Percentiles rank a stretch among this genome's conserved stretches.
phyloP scores from a whole-genome alignment of 2,329 filamentous ascomycete species.

The Diplodia seriata region DNA sequence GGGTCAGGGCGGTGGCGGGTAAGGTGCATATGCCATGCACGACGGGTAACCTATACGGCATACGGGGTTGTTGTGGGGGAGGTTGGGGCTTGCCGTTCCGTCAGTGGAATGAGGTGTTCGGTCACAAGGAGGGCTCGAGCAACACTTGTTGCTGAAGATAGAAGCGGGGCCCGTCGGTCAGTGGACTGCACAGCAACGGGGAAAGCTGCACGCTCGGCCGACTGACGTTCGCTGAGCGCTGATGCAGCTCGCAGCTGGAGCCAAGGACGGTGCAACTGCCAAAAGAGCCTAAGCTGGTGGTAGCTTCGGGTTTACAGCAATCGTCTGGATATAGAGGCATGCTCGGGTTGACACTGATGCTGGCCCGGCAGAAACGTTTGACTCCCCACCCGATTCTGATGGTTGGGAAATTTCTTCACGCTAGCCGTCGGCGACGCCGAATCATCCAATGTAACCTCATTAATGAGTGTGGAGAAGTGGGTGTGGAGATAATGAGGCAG shows the following conservation, averaged over 20 bases:
- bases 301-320: not conserved
- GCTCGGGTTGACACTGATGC: not conserved
- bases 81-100: not conserved
- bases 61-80: not conserved
- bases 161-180: not conserved
- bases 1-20: not conserved
- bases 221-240: not conserved
- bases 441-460: not conserved
- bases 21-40: not conserved
- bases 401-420: not conserved
- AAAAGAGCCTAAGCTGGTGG: not conserved
- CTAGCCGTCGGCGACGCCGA: not conserved
- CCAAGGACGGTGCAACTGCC: not conserved
- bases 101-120: not conserved
- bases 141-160: not conserved
- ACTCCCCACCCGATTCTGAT: not conserved
- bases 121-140: not conserved
- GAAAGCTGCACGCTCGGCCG: not conserved
- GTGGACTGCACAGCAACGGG: not conserved
- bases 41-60: not conserved
- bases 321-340: not conserved
- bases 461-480: slow-evolving; percentile 6
- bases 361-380: not conserved
- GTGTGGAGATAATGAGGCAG: slow-evolving; percentile 3
- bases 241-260: not conserved